Percentiles rank a stretch among this genome's conserved stretches.
These are phyloP conservation scores for Starmera pachycereana DNA, from an alignment of 805 yeast species.

Conservation along the genomic window DNA sequence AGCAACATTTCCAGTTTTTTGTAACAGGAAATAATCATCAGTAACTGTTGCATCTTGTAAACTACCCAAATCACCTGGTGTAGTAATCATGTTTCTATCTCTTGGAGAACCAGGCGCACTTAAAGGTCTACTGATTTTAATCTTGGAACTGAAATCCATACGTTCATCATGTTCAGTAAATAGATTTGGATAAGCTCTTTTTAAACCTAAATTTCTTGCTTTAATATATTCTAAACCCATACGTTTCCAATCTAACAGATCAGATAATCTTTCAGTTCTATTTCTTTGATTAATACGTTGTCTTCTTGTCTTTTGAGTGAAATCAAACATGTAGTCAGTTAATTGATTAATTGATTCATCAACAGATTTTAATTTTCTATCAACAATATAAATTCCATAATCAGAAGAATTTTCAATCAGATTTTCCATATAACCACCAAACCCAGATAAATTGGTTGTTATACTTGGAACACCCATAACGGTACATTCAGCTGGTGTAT, in stretches of 20 bases:
- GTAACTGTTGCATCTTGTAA: conserved; percentile 80
- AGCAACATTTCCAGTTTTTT: conserved; percentile 33
- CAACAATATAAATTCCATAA: conserved; percentile 95
- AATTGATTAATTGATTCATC: conserved; percentile 91
- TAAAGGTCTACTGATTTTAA: conserved; percentile 81
- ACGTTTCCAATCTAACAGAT: conserved; percentile 92
- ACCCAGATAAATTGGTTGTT: conserved; percentile 92
- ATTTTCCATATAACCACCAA: conserved; percentile 98
- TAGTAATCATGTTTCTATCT: conserved; percentile 67
- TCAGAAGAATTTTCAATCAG: conserved; percentile 88
- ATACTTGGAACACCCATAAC: conserved; percentile 99
- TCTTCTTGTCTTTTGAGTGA: conserved; percentile 82
- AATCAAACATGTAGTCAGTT: conserved; percentile 81
- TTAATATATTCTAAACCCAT: conserved; percentile 96
- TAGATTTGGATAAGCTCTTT: conserved; percentile 87
- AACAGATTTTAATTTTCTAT: conserved; percentile 82
- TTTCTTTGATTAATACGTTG: conserved; percentile 97
- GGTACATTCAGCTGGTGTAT: conserved; percentile 98
- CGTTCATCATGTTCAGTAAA: conserved; percentile 29
- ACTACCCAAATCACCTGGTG: conserved; percentile 98
- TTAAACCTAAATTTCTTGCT: conserved; percentile 85
- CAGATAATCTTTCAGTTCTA: conserved; percentile 89
- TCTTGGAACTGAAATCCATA: conserved; percentile 28
- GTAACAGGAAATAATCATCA: conserved; percentile 61
- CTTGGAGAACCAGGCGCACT: conserved; percentile 98